A percentile compares a stretch with the other conserved stretches of the same genome.
Evolutionary conservation across 129 eudicot genomes (phyloP).

Genomic region (Sambucus nigra): DNA sequence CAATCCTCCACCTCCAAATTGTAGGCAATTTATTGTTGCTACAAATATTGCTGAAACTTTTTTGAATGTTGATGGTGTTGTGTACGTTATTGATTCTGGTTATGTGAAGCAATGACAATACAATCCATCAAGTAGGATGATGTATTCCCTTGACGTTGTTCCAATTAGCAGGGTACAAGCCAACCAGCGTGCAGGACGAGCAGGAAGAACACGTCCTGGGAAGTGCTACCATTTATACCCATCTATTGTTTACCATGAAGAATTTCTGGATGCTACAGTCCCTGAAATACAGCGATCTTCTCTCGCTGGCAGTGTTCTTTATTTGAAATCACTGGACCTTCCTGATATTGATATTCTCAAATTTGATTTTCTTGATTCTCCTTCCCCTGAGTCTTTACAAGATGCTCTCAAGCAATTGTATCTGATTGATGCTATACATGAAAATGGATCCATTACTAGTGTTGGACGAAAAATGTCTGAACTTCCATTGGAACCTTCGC

Average conservation of each 20-base stretch:
- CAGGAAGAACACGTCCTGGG: constrained; percentile 96
- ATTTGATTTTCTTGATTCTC: no score
- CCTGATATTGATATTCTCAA: constrained; percentile 88
- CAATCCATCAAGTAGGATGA: constrained; percentile 87
- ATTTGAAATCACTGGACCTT: constrained; percentile 84
- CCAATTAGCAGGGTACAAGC: constrained; percentile 97
- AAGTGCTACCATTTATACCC: constrained; percentile 85
- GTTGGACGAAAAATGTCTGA: no score
- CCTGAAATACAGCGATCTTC: constrained; percentile 97
- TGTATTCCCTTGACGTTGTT: constrained; percentile 93
- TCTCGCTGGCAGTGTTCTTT: constrained; percentile 91
- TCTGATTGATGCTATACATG: no score
- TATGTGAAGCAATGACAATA: constrained; percentile 93
- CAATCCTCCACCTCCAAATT: constrained; percentile 73
- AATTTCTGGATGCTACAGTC: constrained; percentile 70
- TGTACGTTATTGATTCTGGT: constrained; percentile 93
- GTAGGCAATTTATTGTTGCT: constrained; percentile 91
- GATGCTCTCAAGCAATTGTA: no score
- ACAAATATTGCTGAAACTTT: constrained; percentile 97
- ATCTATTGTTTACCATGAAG: constrained; percentile 59
- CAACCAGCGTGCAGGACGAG: constrained; percentile 95
- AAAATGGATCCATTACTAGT: no score
- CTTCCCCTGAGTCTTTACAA: no score
- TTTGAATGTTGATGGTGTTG: constrained; percentile 96
- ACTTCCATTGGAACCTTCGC: no score